phyloP scores from a whole-genome alignment of 2,329 filamentous ascomycete species.

The Diaporthe velutina region DNA sequence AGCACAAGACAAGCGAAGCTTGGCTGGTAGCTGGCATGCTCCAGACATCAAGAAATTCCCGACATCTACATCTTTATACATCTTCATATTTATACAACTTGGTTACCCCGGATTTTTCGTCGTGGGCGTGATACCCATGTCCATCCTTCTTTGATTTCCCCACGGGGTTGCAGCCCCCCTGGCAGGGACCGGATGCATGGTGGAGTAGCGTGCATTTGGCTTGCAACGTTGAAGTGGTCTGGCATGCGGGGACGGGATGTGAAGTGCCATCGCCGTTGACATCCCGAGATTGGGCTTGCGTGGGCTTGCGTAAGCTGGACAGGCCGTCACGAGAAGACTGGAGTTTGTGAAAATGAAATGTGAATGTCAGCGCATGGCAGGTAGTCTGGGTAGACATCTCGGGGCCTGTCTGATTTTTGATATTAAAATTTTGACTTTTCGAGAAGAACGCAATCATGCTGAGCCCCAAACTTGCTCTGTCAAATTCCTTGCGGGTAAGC shows the following conservation, averaged over 20 bases:
- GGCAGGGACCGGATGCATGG: constrained; percentile 11
- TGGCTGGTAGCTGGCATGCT: neutral
- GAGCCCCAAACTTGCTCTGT: neutral
- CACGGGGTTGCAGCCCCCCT: neutral
- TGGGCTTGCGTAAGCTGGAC: constrained; percentile 16
- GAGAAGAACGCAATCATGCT: neutral
- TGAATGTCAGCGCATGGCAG: neutral
- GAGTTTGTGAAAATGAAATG: no score
- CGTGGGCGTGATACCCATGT: neutral
- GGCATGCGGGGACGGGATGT: constrained; percentile 16
- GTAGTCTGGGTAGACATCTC: neutral
- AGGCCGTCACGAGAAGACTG: neutral
- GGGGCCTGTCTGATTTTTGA: no score
- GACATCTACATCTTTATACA: neutral
- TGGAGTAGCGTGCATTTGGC: neutral
- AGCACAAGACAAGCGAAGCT: neutral
- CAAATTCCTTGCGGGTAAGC: neutral
- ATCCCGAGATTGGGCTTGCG: constrained; percentile 12
- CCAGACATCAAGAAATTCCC: neutral
- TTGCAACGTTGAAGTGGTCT: neutral
- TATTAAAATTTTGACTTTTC: neutral
- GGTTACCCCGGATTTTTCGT: neutral
- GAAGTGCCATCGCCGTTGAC: constrained; percentile 10
- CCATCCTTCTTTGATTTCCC: neutral
- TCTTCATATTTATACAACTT: neutral